Percentiles rank a stretch among this genome's conserved stretches.
These are phyloP conservation scores for Sphagnum magellanicum DNA, from an alignment of 228 moss, liverwort and hornwort species.

Conservation along the genomic window DNA sequence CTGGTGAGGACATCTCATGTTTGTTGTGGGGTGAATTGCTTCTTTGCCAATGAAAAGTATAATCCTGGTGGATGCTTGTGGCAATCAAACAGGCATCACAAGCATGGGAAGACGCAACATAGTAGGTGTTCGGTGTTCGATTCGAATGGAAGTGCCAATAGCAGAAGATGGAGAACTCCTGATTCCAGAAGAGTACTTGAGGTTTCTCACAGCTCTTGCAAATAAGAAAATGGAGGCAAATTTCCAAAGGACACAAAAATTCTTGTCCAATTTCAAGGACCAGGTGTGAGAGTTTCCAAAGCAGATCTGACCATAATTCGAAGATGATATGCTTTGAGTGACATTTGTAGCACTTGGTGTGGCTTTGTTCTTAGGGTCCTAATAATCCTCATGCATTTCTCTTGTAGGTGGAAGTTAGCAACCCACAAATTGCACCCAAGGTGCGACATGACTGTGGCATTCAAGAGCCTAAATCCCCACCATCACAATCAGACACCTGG, in stretches of 20 bases:
- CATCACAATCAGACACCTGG: constrained; percentile 6
- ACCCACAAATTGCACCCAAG: constrained; percentile 11
- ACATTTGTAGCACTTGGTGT: too few relatives aligned
- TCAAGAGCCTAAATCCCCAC: constrained; percentile 3
- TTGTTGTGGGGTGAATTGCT: too few relatives aligned
- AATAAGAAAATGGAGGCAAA: constrained; percentile 74
- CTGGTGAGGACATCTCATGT: too few relatives aligned
- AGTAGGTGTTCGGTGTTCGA: constrained; percentile 82
- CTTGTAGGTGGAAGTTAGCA: constrained; percentile 26
- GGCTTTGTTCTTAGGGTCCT: too few relatives aligned
- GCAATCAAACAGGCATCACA: constrained; percentile 40
- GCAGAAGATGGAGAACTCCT: constrained; percentile 50
- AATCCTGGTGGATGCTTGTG: too few relatives aligned
- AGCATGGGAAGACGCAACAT: constrained; percentile 81
- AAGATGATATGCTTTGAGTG: too few relatives aligned
- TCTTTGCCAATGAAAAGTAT: too few relatives aligned
- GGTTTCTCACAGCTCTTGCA: constrained; percentile 44
- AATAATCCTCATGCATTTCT: too few relatives aligned
- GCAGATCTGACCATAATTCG: background rate
- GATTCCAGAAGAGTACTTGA: constrained; percentile 60
- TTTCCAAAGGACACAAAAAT: constrained; percentile 52
- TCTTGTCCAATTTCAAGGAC: constrained; percentile 49
- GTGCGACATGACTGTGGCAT: constrained; percentile 1
- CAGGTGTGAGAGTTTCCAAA: constrained; percentile 23
- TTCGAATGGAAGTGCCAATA: constrained; percentile 88